A percentile compares a stretch with the other conserved stretches of the same genome.
Evolutionary conservation across 805 yeast species (phyloP).

Genomic region (Candida ipomoeae): DNA sequence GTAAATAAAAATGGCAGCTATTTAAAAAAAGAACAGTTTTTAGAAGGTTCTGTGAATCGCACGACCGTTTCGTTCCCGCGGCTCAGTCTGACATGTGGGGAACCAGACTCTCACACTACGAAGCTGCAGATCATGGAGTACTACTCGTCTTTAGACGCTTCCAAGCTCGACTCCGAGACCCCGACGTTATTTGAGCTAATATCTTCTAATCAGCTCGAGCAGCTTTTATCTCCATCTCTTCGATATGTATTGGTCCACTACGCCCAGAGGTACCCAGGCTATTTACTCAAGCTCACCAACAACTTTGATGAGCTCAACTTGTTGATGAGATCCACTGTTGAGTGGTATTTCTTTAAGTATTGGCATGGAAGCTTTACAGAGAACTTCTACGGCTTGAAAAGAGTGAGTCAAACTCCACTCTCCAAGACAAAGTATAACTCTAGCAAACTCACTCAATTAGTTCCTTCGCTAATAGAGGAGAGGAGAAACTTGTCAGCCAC

Average conservation of each 20-base stretch:
- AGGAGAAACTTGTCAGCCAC: conserved; percentile 47
- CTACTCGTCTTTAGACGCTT: conserved; percentile 73
- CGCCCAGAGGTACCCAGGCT: conserved; percentile 72
- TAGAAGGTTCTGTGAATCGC: not conserved
- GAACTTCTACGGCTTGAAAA: conserved; percentile 84
- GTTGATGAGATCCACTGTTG: conserved; percentile 57
- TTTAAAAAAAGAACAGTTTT: not conserved
- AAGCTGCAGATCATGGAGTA: conserved; percentile 61
- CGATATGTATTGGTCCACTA: conserved; percentile 77
- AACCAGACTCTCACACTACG: not conserved
- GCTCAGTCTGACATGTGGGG: conserved; percentile 7
- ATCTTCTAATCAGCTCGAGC: conserved; percentile 75
- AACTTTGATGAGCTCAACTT: conserved; percentile 75
- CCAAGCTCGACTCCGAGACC: conserved; percentile 64
- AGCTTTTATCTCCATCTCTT: conserved; percentile 74
- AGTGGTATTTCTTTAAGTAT: conserved; percentile 60
- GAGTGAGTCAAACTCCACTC: conserved; percentile 43
- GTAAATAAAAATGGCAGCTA: not conserved
- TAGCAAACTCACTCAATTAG: conserved; percentile 33
- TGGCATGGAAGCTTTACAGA: conserved; percentile 91
- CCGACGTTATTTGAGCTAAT: conserved; percentile 89
- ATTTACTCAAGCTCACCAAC: conserved; percentile 57
- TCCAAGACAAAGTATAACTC: conserved; percentile 26
- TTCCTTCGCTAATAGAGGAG: conserved; percentile 43
- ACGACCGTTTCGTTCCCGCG: conserved; percentile 3